Evolutionary conservation across 1,139 yeast genomes (phyloP), one percentile per base, ranked within the genome.

Genomic region (Tardiomyces depauwii): DNA sequence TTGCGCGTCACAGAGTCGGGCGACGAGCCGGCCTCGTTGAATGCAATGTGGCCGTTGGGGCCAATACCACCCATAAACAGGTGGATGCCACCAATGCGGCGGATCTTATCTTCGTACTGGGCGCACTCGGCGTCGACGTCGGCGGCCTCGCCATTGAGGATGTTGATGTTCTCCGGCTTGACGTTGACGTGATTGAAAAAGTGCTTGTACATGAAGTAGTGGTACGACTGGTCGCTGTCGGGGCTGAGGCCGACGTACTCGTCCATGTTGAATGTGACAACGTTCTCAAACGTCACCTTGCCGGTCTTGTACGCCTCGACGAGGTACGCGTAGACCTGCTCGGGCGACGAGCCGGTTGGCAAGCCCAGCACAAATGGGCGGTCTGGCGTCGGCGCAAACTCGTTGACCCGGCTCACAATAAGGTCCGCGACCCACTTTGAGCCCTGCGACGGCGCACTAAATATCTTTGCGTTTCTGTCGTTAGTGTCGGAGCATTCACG

Each of bases 311-410:
- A 66, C 12, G 76, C 73, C 46, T 66, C 64, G 40, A 78, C 72
- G 44, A 78, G 64, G 47, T 65, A 62, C 44, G 71, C 66, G 56
- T 78, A 78, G 7, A 78, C 74, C 2, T 75, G 77, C 56, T 77
- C 82, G 12, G 83, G 83, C 2, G 82, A 76, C 4, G 82, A 77
- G 1, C 84, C 83, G 1, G 84, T 78, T 30, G 83, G 83, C 44
- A 78, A 70, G 1, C 83, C 84, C 43, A 78, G 59, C 1, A 78
- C 79, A 60, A 76, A 78, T 5, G 82, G 82, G 44, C 61, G 68
- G 1, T 60, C 51, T 2, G 72, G 54, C 13, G 79, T 68, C 12
- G 83, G 81, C 2, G 51, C 56, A 52, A 76, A 77, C 1, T 54
- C 58, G 52, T 67, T 73, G 60, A 78, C 77, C 47, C 61, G 63